These are phyloP conservation scores for Barnettozyma pratensis DNA, from an alignment of 805 yeast species.

Conservation along the genomic window DNA sequence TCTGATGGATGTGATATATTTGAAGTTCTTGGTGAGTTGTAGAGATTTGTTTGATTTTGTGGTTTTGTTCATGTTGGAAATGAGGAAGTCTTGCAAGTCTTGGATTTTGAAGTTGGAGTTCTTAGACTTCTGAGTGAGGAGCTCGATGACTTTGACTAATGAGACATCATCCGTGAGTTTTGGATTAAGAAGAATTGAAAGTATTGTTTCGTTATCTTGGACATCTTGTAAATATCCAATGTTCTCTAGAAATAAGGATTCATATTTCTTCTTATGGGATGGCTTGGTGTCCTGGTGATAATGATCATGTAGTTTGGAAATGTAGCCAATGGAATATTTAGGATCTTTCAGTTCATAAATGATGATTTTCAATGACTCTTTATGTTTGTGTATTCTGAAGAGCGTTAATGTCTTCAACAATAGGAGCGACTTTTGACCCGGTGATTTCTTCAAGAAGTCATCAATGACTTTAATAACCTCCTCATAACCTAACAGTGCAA, in stretches of 20 bases:
- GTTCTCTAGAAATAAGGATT: background rate
- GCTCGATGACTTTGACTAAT: constrained; percentile 7
- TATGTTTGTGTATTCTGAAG: constrained; percentile 54
- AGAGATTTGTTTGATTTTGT: background rate
- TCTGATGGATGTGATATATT: background rate
- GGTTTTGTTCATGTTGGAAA: constrained; percentile 1
- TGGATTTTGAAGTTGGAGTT: constrained; percentile 9
- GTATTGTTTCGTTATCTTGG: constrained; percentile 30
- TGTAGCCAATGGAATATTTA: constrained; percentile 54
- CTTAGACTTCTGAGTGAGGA: background rate
- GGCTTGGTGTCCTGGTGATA: constrained; percentile 8
- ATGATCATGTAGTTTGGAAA: constrained; percentile 40
- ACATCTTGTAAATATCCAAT: constrained; percentile 8
- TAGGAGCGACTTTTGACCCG: constrained; percentile 20
- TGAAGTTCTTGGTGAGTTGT: constrained; percentile 3
- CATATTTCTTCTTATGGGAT: background rate
- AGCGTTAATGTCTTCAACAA: constrained; percentile 55
- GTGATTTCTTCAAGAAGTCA: background rate
- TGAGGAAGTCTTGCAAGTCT: constrained; percentile 16
- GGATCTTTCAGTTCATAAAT: constrained; percentile 54
- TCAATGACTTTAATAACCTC: background rate
- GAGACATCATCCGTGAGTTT: background rate
- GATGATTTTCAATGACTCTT: constrained; percentile 56
- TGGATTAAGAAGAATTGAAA: background rate
- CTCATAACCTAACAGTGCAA: constrained; percentile 8